phyloP scores from a whole-genome alignment of 2,329 filamentous ascomycete species.

The Bipolaris oryzae region DNA sequence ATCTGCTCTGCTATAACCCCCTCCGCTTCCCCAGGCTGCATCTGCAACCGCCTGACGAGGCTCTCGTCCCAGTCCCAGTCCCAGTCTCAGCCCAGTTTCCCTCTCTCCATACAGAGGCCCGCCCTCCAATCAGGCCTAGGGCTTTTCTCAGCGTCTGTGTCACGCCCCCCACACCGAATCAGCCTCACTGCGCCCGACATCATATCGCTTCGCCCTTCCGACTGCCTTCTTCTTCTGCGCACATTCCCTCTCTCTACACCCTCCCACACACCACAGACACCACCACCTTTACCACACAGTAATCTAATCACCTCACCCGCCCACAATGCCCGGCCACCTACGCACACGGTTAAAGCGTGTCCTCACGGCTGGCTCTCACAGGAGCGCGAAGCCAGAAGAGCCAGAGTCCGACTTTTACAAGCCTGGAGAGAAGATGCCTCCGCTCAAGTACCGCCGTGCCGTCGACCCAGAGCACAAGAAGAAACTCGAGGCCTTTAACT shows the following conservation, averaged over 20 bases:
- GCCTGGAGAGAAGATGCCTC: slow-evolving; percentile 59
- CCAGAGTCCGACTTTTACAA: slow-evolving; percentile 56
- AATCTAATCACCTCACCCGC: slow-evolving; percentile 2
- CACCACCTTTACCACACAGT: slow-evolving; percentile 1
- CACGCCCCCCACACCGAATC: slow-evolving; percentile 24
- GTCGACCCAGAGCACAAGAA: slow-evolving; percentile 59
- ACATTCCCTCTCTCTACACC: slow-evolving; percentile 4
- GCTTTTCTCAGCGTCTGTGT: slow-evolving; percentile 14
- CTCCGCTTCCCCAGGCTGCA: slow-evolving; percentile 15
- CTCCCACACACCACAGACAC: slow-evolving; percentile 3
- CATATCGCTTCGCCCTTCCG: slow-evolving; percentile 22
- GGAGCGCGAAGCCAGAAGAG: slow-evolving; percentile 39
- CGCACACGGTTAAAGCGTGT: slow-evolving; percentile 55
- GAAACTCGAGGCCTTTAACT: slow-evolving; percentile 56
- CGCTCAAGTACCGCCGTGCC: slow-evolving; percentile 56
- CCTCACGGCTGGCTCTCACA: slow-evolving; percentile 47
- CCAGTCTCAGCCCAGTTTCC: slow-evolving; percentile 13
- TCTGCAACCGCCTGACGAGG: slow-evolving; percentile 11
- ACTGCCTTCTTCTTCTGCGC: slow-evolving; percentile 14
- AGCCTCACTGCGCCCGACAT: slow-evolving; percentile 30
- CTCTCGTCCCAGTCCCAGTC: slow-evolving; percentile 7
- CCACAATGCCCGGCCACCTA: slow-evolving; percentile 50
- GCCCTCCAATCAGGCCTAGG: slow-evolving; percentile 14
- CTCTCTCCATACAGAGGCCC: slow-evolving; percentile 11
- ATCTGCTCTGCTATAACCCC: not conserved